Evolutionary conservation across 768 basidiomycete species (phyloP).

Genomic region (Pisolithus microcarpus): DNA sequence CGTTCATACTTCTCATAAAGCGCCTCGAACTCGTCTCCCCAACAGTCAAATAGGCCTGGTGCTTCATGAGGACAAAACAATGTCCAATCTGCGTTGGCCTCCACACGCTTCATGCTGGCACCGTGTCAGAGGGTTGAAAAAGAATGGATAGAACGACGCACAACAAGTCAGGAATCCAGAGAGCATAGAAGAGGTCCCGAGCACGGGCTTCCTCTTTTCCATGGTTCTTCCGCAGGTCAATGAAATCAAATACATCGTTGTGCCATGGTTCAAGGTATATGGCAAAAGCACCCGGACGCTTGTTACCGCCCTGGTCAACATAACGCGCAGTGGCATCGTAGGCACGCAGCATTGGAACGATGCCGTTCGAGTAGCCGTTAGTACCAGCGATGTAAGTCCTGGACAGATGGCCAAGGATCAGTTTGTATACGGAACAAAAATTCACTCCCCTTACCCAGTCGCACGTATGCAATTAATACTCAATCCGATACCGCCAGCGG

Average conservation of each 20-base stretch:
- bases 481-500: slow-evolving; percentile 95
- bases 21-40: slow-evolving; percentile 83
- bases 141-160: slow-evolving; percentile 30
- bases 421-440: neutral
- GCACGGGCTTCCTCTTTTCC: slow-evolving; percentile 97
- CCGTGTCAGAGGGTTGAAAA: neutral
- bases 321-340: slow-evolving; percentile 98
- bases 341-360: slow-evolving; percentile 97
- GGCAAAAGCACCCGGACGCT: slow-evolving; percentile 96
- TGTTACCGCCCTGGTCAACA: slow-evolving; percentile 98
- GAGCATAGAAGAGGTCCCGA: slow-evolving; percentile 93
- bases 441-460: slow-evolving; percentile 56
- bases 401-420: neutral
- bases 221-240: slow-evolving; percentile 97
- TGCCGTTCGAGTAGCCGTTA: slow-evolving; percentile 98
- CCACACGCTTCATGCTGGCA: slow-evolving; percentile 91
- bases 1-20: slow-evolving; percentile 83
- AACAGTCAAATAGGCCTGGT: slow-evolving; percentile 79
- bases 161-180: slow-evolving; percentile 98
- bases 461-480: slow-evolving; percentile 96
- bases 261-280: slow-evolving; percentile 99
- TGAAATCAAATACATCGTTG: slow-evolving; percentile 92
- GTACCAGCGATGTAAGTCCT: slow-evolving; percentile 99
- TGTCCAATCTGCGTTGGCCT: slow-evolving; percentile 84
- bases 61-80: slow-evolving; percentile 98